Evolutionary conservation across 2,329 filamentous ascomycete species (phyloP).

Genomic region (Trichoderma breve): DNA sequence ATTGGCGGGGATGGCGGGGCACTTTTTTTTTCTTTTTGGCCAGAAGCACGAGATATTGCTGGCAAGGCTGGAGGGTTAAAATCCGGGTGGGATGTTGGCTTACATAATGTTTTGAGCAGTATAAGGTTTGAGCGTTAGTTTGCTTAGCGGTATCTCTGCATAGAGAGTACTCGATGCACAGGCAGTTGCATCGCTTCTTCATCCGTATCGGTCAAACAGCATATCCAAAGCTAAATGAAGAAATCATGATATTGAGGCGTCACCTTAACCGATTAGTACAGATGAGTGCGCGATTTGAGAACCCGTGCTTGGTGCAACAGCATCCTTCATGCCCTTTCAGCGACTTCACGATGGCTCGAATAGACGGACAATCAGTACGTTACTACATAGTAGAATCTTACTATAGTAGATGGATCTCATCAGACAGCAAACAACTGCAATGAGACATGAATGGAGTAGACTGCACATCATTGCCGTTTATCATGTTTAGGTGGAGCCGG

Average conservation of each 20-base stretch:
- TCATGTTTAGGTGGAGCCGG: background rate
- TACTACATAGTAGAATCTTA: background rate
- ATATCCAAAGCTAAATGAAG: background rate
- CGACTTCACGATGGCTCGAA: background rate
- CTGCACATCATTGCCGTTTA: background rate
- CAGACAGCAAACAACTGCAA: background rate
- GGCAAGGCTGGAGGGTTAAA: background rate
- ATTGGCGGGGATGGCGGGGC: slow-evolving; percentile 13
- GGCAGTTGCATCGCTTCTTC: background rate
- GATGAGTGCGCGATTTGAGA: background rate
- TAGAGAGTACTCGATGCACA: background rate
- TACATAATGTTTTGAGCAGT: background rate
- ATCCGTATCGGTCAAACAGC: background rate
- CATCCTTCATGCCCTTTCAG: background rate
- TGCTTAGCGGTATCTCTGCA: background rate
- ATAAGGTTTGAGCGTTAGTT: background rate
- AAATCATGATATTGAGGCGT: background rate
- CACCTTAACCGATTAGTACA: background rate
- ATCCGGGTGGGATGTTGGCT: background rate
- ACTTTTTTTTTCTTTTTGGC: background rate
- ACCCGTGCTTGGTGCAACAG: background rate
- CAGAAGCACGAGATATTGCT: background rate
- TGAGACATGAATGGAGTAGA: background rate
- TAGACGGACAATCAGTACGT: background rate
- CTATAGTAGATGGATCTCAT: background rate